Evolutionary conservation across 768 basidiomycete genomes (phyloP), one percentile per base, ranked within the genome.

Genomic region (Leccinum variicolor): DNA sequence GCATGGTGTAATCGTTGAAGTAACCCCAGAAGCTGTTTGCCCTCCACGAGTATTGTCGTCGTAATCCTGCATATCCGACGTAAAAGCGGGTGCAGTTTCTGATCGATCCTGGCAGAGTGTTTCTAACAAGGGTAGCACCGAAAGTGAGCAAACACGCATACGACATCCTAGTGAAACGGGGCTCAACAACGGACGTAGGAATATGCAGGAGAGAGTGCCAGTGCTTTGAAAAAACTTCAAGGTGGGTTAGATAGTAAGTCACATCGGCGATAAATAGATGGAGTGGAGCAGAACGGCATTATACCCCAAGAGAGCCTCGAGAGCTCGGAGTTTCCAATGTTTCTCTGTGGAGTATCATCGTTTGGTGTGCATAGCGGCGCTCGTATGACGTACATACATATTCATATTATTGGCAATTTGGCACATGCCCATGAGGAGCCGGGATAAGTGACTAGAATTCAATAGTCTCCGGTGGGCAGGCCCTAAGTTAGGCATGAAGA

Each of bases 91-190:
- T 5, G 13, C 31, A 31, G 4, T 33, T 33, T 33, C 50, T 55
- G 21, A 33, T 9, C 1, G 73, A 72, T 2, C 76, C 78, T 13
- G 76, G 77, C 45, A 76, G 75, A 11, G 64, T 46, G 4, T 75
- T 74, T 54, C 74, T 77, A 17, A 73, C 73, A 28, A 77, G 64
- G 4, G 76, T 70, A 6, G 70, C 74, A 13, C 66, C 62, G 13
- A 50, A 72, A 68, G 13, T 4, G 31, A 49, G 36, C 56, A 36
- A 60, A 41, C 33, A 39, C 3, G 11, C 15, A 23, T 4, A 39
- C 21, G 15, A 45, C 21, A 13, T 3, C 3, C 13, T 21, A 10
- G 19, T 43, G 41, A n/a, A 43, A 43, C 41, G 11, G 8, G 10
- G n/a, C 19, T 19, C n/a, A 11, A 41, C 39, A 19, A 41, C 39